phyloP scores from a whole-genome alignment of 306 rosid genomes.

The Prosopis cineraria region DNA sequence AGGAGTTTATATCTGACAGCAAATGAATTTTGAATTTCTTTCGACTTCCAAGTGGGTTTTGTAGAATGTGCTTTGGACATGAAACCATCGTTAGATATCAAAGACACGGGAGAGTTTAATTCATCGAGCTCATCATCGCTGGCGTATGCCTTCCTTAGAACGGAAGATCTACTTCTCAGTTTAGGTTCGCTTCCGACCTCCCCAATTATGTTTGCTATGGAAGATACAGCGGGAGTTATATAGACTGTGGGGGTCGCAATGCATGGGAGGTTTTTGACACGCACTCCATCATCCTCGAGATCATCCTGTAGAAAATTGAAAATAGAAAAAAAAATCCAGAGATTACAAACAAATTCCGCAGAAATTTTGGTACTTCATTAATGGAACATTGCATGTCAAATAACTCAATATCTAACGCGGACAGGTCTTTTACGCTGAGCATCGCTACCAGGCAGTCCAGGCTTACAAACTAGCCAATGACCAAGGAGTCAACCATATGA shows the following conservation, averaged over 20 bases:
- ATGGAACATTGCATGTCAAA: background rate
- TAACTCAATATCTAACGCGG: background rate
- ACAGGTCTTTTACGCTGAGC: background rate
- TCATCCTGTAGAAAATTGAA: constrained; percentile 47
- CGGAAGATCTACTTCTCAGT: constrained; percentile 65
- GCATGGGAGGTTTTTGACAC: constrained; percentile 55
- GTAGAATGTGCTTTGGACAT: constrained; percentile 40
- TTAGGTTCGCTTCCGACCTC: constrained; percentile 55
- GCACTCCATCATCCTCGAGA: constrained; percentile 44
- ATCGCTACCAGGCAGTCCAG: background rate
- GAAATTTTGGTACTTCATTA: background rate
- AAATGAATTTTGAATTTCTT: constrained; percentile 43
- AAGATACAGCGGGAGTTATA: constrained; percentile 55
- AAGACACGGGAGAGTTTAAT: constrained; percentile 64
- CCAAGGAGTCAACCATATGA: background rate
- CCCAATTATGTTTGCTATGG: constrained; percentile 52
- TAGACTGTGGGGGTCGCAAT: constrained; percentile 54
- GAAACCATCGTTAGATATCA: constrained; percentile 45
- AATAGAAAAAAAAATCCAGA: background rate
- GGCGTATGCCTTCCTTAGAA: constrained; percentile 62
- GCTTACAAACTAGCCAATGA: background rate
- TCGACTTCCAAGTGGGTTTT: constrained; percentile 42
- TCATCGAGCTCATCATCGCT: constrained; percentile 89
- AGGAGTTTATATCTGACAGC: constrained; percentile 77
- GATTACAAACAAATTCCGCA: background rate